phyloP scores from a whole-genome alignment of 352 stramenopile species.

The Phytophthora sp. region DNA sequence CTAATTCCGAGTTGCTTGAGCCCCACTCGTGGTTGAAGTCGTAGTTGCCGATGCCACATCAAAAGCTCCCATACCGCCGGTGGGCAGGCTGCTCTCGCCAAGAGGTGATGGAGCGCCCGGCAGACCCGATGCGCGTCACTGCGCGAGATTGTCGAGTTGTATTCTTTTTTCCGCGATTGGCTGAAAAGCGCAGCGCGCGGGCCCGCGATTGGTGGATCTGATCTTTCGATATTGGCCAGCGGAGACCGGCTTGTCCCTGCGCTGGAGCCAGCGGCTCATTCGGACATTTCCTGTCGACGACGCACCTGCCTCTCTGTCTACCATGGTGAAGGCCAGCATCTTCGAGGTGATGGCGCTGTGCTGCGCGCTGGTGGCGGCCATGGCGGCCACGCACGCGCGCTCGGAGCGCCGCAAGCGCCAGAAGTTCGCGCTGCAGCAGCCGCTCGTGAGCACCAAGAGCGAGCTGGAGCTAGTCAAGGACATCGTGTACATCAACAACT shows the following conservation, averaged over 20 bases:
- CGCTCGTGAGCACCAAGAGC: conserved; percentile 51
- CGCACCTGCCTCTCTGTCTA: background rate
- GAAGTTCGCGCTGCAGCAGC: conserved; percentile 50
- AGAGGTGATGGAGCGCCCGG: too few species aligned
- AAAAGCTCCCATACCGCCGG: conserved; percentile 12
- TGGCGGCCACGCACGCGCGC: conserved; percentile 49
- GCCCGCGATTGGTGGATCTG: conserved; percentile 1
- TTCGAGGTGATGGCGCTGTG: conserved; percentile 57
- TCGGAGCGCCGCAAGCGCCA: conserved; percentile 48
- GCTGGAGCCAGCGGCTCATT: conserved; percentile 2
- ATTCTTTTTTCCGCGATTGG: conserved; percentile 20
- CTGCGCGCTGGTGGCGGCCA: conserved; percentile 52
- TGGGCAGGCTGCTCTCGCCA: background rate
- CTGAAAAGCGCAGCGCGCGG: background rate
- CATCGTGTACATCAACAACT: conserved; percentile 87
- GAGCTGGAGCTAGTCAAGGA: conserved; percentile 85
- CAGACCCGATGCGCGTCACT: conserved; percentile 10
- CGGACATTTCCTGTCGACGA: conserved; percentile 8
- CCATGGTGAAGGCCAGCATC: conserved; percentile 53
- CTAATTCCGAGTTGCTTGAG: too few species aligned
- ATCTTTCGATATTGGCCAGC: conserved; percentile 4
- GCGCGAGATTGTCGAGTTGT: conserved; percentile 5
- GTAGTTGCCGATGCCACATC: too few species aligned
- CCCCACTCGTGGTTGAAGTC: too few species aligned
- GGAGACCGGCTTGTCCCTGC: background rate